Percentiles rank a stretch among this genome's conserved stretches.
These are phyloP conservation scores for Magnaporthiopsis rhizophila DNA, from an alignment of 2,329 filamentous ascomycete species.

Conservation along the genomic window DNA sequence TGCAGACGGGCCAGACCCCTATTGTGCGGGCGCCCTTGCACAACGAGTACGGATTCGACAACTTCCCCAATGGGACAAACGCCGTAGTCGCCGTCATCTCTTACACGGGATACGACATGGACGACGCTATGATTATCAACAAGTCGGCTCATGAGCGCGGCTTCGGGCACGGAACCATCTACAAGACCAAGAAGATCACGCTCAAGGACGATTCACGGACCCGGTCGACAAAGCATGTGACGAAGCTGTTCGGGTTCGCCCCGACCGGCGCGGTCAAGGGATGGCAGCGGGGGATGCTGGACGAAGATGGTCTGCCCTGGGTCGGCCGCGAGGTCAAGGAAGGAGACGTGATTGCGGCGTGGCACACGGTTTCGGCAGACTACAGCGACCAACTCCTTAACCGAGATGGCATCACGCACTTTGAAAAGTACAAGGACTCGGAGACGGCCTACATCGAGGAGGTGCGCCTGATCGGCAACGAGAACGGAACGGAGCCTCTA, in stretches of 20 bases:
- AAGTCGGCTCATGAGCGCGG: constrained; percentile 94
- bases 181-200: constrained; percentile 91
- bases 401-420: constrained; percentile 76
- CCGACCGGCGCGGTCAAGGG: constrained; percentile 66
- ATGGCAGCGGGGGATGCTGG: constrained; percentile 63
- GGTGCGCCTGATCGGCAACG: constrained; percentile 81
- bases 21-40: constrained; percentile 87
- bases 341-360: constrained; percentile 81
- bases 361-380: constrained; percentile 79
- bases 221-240: constrained; percentile 59
- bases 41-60: constrained; percentile 94
- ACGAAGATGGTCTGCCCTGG: constrained; percentile 79
- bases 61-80: constrained; percentile 95
- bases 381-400: constrained; percentile 74
- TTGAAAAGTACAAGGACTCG: constrained; percentile 88
- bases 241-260: constrained; percentile 85
- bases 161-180: constrained; percentile 92
- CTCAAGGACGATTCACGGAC: constrained; percentile 71
- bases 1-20: constrained; percentile 94
- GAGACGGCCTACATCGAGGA: constrained; percentile 88
- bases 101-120: constrained; percentile 99
- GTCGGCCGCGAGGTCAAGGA: constrained; percentile 71
- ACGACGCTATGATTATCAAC: constrained; percentile 99
- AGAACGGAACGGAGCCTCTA: constrained; percentile 72
- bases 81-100: constrained; percentile 96